Evolutionary conservation across 2,329 filamentous ascomycete genomes (phyloP), one percentile per base, ranked within the genome.

Genomic region (Fusarium sp.): DNA sequence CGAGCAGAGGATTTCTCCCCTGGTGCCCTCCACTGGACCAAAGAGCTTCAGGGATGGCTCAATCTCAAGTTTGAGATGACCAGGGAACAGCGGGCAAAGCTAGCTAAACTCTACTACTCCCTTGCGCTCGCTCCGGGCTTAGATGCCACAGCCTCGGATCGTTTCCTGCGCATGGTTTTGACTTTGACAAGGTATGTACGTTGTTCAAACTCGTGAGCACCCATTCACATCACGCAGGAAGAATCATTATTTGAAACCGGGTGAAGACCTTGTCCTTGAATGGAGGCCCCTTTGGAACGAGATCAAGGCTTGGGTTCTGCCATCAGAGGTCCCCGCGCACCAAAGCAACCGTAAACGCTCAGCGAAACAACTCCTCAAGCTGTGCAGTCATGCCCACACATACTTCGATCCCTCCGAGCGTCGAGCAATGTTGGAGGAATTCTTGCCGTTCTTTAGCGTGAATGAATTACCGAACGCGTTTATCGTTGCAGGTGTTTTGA

Each of bases 1-100:
- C 91, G 94, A 76, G 91, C 96, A 5, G 94, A 97, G 70, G 96
- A 99, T 79, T 98, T 98, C 79, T 90, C 92, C 24, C 93, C 95
- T 0, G 96, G 96, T 33, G 96, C 95, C 28, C 85, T 97, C 64
- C 95, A 99, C 80, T 99, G 96, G 96, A 97, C 96, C 17, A 90
- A 95, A 71, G 96, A 99, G 86, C 90, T 99, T 47, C 89, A 94
- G 76, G 93, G 92, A 79, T 99, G 96, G 96, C 85, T 99, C 70
- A 92, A 91, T 54, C 89, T 99, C 79, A 99, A 99, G 84, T 99
- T 99, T 77, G 95, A 99, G 81, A 93, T 97, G 77, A 93, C 93
- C 47, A 89, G 92, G 73, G 90, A 91, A 76, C 89, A 94, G 71
- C 87, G 96, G 59, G 89, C 94, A 48, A 93, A 89, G 79, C 87